Base-by-base conservation (phyloP, 1,284 basidiomycete genomes). In the Lignosus rhinocerotis region DNA sequence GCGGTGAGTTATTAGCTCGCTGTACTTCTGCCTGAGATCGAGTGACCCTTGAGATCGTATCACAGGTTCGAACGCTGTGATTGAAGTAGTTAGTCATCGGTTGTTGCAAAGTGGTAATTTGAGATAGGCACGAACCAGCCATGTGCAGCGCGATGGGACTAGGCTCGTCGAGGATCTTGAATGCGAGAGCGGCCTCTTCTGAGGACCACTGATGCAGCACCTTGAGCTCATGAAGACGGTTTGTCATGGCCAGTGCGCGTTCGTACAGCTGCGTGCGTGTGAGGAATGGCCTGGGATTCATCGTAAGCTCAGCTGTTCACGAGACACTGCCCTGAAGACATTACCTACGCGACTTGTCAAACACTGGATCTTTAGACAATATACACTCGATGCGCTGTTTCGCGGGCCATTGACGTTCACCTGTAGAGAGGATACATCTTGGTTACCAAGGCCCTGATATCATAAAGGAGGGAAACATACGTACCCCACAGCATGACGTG, bases 51-150 rank as follows among this genome's bases (percentile, higher is more conserved):
- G 86, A 4, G 82, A 79, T 50, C 79, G 67, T 58, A 90, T 79
- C 19, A 92, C 83, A 2, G 88, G 88, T 58, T 85, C 80, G 65
- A 89, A 90, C 0, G 86, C 88, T 84, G 55, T 5, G 25, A 6
- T 43, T 25, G 21, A 16, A 55, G 39, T 51, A 57, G 4, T 34
- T 38, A 11, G 46, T 17, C 39, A 16, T 7, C 11, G 1, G 16
- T 9, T 9, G 2, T 2, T 10, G 11, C 11, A 8, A 10, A 31
- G 19, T 17, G 38, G n/a, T 6, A 32, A 39, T 8, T 16, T 25
- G 25, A 17, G 10, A 25, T 55, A 32, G 19, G 2, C 6, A 70
- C 80, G n/a, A 60, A 86, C 87, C 86, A 9, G 80, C 57, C 53
- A 79, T 75, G 63, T 89, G 87, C n/a, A 87, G 69, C 33, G 64